Base-by-base conservation (phyloP, 306 rosid species). In the Acmispon strigosus region DNA sequence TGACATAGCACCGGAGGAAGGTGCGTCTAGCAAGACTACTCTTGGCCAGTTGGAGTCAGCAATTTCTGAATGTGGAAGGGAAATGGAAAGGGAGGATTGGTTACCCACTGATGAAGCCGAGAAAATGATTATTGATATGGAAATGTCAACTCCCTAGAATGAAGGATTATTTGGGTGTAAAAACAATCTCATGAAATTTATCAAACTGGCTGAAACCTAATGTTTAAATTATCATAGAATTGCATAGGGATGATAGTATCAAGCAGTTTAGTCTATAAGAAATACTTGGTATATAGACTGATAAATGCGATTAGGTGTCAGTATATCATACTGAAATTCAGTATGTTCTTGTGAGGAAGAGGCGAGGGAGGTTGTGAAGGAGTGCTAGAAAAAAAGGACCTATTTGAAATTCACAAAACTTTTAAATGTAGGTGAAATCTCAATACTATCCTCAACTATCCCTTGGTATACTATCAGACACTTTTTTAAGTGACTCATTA, bases 61-160 rank as follows among this genome's bases (percentile, higher is more conserved):
- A 7, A 54, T 68, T 62, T 56, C 49, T 49, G 60, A 10, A 13
- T 49, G 10, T 54, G 65, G 15, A 52, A 52, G 70, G 45, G 72
- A 53, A 50, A 52, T 53, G 69, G 37, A 52, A 7, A 32, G 45
- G 62, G 54, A 63, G 18, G 57, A 32, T 44, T 16, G 34, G 22
- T 65, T 53, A 16, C 58, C 39, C 39, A 7, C 0, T 50, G 42
- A 16, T 27, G 79, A 61, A 66, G 66, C 12, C 10, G 42, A 61
- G 18, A 9, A 63, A 8, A 58, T 75, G 78, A 8, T 14, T n/a
- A 2, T 18, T 4, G 74, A 83, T 41, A 67, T 72, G 75, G 75
- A 80, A 8, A 11, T 83, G 34, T 80, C 86, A 52, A 12, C 82
- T 59, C 80, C 74, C 24, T 75, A 50, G 49, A 22, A 54, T 41